Evolutionary conservation across 345 rosid genomes (phyloP).

Genomic region (Adansonia digitata): DNA sequence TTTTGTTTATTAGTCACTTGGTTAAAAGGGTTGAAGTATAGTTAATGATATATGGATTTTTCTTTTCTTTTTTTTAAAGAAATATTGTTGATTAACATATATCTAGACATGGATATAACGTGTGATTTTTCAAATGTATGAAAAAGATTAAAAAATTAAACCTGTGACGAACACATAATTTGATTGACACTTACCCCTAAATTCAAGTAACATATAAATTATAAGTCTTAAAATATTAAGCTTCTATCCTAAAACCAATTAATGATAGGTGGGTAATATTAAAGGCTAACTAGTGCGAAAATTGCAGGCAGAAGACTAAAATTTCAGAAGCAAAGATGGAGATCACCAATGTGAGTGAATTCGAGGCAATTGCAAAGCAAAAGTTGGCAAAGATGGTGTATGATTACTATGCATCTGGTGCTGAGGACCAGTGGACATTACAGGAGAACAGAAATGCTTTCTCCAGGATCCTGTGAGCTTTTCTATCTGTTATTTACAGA

Average conservation of each 20-base stretch:
- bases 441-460: background rate
- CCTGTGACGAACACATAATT: no score
- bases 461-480: background rate
- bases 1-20: background rate
- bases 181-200: no score
- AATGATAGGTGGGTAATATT: no score
- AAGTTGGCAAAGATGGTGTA: constrained; percentile 75
- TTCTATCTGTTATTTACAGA: background rate
- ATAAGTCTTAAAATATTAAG: background rate
- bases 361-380: constrained; percentile 57
- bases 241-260: background rate
- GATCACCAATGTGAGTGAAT: constrained; percentile 69
- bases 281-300: background rate
- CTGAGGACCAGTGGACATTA: constrained; percentile 60
- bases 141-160: no score
- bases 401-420: constrained; percentile 80
- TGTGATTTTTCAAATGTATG: no score
- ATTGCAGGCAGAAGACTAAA: background rate
- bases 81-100: no score
- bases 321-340: constrained; percentile 34
- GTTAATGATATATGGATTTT: no score
- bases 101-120: no score
- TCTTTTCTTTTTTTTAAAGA: no score
- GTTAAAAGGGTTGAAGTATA: no score
- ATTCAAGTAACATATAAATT: background rate